A percentile compares a stretch with the other conserved stretches of the same genome.
These are phyloP conservation scores for Nelumbo lutea DNA, from an alignment of 164 flowering plant genomes.

Conservation along the genomic window DNA sequence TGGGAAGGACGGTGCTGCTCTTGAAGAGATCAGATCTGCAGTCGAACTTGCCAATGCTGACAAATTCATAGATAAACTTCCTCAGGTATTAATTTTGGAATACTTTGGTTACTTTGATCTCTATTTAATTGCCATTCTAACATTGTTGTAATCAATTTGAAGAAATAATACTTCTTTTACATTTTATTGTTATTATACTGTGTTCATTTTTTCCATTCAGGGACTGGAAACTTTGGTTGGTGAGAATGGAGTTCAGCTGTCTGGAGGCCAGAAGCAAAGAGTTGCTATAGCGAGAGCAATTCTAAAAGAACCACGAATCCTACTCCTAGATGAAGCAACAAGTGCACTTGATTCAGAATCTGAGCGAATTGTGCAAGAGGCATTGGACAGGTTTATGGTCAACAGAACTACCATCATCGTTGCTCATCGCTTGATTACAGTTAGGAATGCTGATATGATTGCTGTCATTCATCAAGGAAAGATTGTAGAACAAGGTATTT, in stretches of 20 bases:
- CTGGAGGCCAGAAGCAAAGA: too few species aligned
- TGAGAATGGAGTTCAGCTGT: too few species aligned
- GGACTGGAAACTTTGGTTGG: too few species aligned
- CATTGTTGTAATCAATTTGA: too few species aligned
- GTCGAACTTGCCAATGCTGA: slow-evolving; percentile 47
- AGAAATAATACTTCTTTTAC: too few species aligned
- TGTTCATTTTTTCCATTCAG: too few species aligned
- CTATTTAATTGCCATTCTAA: too few species aligned
- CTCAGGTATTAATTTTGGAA: slow-evolving; percentile 1
- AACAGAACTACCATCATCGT: slow-evolving; percentile 42
- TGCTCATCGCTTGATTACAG: slow-evolving; percentile 44
- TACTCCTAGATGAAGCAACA: too few species aligned
- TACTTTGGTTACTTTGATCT: slow-evolving; percentile 22
- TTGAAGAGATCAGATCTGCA: slow-evolving; percentile 42
- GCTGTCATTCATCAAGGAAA: slow-evolving; percentile 30
- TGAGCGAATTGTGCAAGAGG: slow-evolving; percentile 48
- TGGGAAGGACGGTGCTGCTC: slow-evolving; percentile 42
- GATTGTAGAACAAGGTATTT: slow-evolving; percentile 27
- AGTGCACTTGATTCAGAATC: slow-evolving; percentile 43
- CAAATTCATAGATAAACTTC: slow-evolving; percentile 40
- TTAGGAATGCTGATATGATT: slow-evolving; percentile 7
- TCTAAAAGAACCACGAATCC: too few species aligned
- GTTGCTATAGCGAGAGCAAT: too few species aligned
- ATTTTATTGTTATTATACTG: too few species aligned
- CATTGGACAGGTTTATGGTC: slow-evolving; percentile 43